Percentiles rank a stretch among this genome's conserved stretches.
Evolutionary conservation across 129 eudicot genomes (phyloP).

Genomic region (Solidago caesia): DNA sequence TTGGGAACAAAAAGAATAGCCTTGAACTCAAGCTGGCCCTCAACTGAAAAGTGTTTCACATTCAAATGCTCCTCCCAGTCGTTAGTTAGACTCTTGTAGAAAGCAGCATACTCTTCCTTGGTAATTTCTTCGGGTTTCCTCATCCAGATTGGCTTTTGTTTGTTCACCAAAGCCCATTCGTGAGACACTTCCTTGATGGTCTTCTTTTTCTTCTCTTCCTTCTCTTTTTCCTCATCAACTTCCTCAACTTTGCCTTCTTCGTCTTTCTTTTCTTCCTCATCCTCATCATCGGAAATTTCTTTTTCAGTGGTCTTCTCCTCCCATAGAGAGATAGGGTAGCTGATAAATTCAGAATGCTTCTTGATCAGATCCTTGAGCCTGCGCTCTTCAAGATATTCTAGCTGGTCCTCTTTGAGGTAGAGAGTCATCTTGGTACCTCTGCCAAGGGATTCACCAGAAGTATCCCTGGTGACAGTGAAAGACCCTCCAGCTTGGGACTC

Average conservation of each 20-base stretch:
- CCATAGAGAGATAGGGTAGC: conserved; percentile 85
- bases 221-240: conserved; percentile 74
- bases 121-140: conserved; percentile 86
- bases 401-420: conserved; percentile 71
- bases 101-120: conserved; percentile 85
- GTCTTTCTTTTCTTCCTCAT: conserved; percentile 74
- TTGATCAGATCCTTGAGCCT: conserved; percentile 71
- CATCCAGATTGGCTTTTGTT: conserved; percentile 92
- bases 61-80: conserved; percentile 87
- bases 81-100: conserved; percentile 84
- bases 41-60: conserved; percentile 85
- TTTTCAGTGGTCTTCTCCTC: conserved; percentile 74
- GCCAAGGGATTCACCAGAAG: conserved; percentile 71
- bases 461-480: conserved; percentile 76
- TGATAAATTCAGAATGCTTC: conserved; percentile 88
- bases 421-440: conserved; percentile 77
- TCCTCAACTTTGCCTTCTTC: conserved; percentile 79
- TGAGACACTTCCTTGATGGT: conserved; percentile 83
- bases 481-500: conserved; percentile 93
- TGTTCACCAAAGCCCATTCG: conserved; percentile 77
- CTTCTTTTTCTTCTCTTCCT: conserved; percentile 80
- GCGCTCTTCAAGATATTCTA: conserved; percentile 82
- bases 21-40: conserved; percentile 79
- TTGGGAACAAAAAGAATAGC: conserved; percentile 82
- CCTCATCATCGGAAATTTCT: conserved; percentile 80